A percentile compares a stretch with the other conserved stretches of the same genome.
Evolutionary conservation across 768 basidiomycete genomes (phyloP).

Genomic region (Suillus hirtellus): DNA sequence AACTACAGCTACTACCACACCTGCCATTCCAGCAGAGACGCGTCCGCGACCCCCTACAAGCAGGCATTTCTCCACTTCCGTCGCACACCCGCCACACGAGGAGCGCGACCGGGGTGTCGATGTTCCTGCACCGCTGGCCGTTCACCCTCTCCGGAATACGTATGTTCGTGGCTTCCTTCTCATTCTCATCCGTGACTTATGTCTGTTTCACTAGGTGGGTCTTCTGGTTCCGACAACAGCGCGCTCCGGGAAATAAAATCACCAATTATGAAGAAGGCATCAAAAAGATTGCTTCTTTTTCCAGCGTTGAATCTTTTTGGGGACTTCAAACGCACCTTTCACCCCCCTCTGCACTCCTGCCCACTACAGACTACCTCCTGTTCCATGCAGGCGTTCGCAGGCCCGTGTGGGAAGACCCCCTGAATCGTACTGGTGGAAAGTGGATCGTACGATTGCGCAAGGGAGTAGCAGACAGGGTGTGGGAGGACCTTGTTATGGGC

Average conservation of each 20-base stretch:
- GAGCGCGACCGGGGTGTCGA: constrained; percentile 29
- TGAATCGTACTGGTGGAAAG: constrained; percentile 86
- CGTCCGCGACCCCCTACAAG: constrained; percentile 58
- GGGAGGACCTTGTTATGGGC: constrained; percentile 88
- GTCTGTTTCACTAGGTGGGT: constrained; percentile 62
- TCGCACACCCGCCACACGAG: constrained; percentile 36
- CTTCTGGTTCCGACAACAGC: constrained; percentile 91
- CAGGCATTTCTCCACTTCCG: constrained; percentile 72
- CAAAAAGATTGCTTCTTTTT: constrained; percentile 87
- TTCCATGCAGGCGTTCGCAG: constrained; percentile 84
- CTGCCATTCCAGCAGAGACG: constrained; percentile 7
- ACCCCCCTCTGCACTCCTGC: constrained; percentile 77
- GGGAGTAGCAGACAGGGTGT: constrained; percentile 85
- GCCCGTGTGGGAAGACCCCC: constrained; percentile 95
- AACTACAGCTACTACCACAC: constrained; percentile 18
- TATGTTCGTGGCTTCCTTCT: constrained; percentile 61
- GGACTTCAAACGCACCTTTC: constrained; percentile 90
- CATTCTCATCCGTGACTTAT: constrained; percentile 14
- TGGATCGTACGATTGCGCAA: constrained; percentile 95
- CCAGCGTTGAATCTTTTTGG: constrained; percentile 97
- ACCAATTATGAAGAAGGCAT: constrained; percentile 94
- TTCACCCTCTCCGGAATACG: constrained; percentile 85
- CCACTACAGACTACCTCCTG: constrained; percentile 93
- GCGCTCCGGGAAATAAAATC: constrained; percentile 86
- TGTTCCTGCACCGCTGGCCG: constrained; percentile 34